These are phyloP conservation scores for Fusarium sp. DNA, from an alignment of 2,329 filamentous ascomycete species.

Conservation along the genomic window DNA sequence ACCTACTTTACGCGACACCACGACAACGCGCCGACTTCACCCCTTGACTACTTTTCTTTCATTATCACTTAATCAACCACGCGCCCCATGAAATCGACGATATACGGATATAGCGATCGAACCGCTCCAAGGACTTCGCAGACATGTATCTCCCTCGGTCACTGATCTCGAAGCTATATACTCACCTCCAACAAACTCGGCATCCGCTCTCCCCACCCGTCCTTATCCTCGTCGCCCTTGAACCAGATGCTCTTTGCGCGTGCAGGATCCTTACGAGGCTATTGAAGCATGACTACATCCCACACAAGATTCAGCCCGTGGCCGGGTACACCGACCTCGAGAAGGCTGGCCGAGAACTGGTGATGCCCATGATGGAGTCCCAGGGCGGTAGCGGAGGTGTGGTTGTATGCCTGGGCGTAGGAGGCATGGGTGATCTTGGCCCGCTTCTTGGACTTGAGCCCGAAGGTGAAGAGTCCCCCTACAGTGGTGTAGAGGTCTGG, in stretches of 20 bases:
- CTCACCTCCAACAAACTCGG: conserved; percentile 82
- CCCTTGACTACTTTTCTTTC: conserved; percentile 15
- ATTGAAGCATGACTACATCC: conserved; percentile 97
- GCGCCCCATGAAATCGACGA: conserved; percentile 42
- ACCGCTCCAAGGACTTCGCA: conserved; percentile 18
- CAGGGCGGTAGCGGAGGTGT: conserved; percentile 86
- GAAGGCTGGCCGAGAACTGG: conserved; percentile 77
- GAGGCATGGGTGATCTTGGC: conserved; percentile 87
- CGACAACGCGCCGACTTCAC: conserved; percentile 26
- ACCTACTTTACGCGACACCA: conserved; percentile 36
- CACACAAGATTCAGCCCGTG: conserved; percentile 95
- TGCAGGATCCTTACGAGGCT: conserved; percentile 91
- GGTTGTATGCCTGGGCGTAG: conserved; percentile 90
- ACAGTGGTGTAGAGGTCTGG: conserved; percentile 93
- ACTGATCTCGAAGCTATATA: conserved; percentile 89
- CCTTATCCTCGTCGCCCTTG: conserved; percentile 88
- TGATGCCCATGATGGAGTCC: conserved; percentile 84
- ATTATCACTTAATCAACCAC: conserved; percentile 11
- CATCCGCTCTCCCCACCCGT: conserved; percentile 92
- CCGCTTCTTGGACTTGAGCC: conserved; percentile 74
- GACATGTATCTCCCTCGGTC: conserved; percentile 93
- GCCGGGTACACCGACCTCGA: conserved; percentile 90
- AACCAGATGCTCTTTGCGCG: conserved; percentile 93
- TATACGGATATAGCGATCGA: conserved; percentile 25
- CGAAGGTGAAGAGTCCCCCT: conserved; percentile 70